Evolutionary conservation across 2,329 filamentous ascomycete genomes (phyloP), one percentile per base, ranked within the genome.

Genomic region (Aureobasidium namibiae): DNA sequence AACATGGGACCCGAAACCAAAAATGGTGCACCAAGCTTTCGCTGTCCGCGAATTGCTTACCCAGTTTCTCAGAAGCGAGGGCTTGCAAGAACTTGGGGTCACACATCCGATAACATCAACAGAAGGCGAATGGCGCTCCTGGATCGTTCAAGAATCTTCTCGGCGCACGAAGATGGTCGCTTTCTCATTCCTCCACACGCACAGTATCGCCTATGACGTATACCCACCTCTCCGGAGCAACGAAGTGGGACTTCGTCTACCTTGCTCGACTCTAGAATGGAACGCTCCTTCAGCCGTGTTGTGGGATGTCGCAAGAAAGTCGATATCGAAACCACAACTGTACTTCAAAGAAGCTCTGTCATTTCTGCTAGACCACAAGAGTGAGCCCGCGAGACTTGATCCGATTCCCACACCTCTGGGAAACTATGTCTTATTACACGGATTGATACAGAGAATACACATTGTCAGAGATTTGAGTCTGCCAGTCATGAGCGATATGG

Each of bases 381-480:
- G 38, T 7, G 49, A 39, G n/a, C 46, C 46, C 14, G 36, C 49
- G 2, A 38, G 49, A 26, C 23, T 53, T 1, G 49, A 53, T 8
- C 49, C 49, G 0, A 53, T 53, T 2, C 49, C 49, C 1, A 53
- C 49, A 7, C 49, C 49, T 29, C 23, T 53, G 0, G 87, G 86
- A 0, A 87, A 87, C 65, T 89, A 90, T 63, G 80, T 88, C 8
- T 75, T 90, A 34, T 86, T 90, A 3, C 86, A 89, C 66, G 86
- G 85, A 3, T 69, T 90, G 24, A 80, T 89, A 11, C 49, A 53
- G 34, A 53, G 49, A 5, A 53, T 53, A 13, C 49, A 53, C 23
- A 41, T 53, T 16, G 36, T 53, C 34, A 39, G 49, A 14, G 49
- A 53, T 41, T 6, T 53, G 16, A 53, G 49, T 29, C 7, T 53